Evolutionary conservation across 768 basidiomycete genomes (phyloP).

Genomic region (Boletus edulis): DNA sequence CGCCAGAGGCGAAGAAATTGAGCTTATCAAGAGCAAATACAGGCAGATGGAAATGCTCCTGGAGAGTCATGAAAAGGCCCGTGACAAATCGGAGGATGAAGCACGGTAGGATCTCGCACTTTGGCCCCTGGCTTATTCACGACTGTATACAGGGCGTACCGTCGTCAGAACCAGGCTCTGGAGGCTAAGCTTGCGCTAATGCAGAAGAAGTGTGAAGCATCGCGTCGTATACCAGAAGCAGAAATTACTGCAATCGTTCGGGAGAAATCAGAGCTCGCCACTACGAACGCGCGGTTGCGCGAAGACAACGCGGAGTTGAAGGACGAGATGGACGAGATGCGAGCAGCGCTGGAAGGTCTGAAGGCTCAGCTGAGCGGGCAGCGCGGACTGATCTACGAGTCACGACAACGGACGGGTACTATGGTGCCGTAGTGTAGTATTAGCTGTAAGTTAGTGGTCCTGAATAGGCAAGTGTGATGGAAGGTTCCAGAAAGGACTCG

Average conservation of each 20-base stretch:
- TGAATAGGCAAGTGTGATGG: conserved; percentile 30
- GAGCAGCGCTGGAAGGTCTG: conserved; percentile 67
- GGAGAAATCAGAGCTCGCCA: conserved; percentile 46
- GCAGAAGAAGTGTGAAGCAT: conserved; percentile 41
- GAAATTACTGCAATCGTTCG: conserved; percentile 45
- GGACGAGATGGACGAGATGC: conserved; percentile 63
- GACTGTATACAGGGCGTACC: conserved; percentile 42
- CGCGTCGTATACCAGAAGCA: conserved; percentile 33
- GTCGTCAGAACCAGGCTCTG: conserved; percentile 59
- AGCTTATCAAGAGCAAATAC: conserved; percentile 52
- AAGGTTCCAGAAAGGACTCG: conserved; percentile 35
- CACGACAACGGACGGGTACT: conserved; percentile 40
- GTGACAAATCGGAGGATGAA: conserved; percentile 52
- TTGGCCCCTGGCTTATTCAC: not conserved
- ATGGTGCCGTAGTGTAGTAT: not conserved
- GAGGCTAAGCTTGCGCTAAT: conserved; percentile 53
- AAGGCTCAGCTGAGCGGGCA: conserved; percentile 54
- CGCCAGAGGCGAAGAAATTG: conserved; percentile 57
- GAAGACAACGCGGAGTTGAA: conserved; percentile 56
- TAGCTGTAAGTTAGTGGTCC: not conserved
- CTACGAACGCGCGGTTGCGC: conserved; percentile 50
- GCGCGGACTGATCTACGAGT: conserved; percentile 44
- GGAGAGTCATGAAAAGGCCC: conserved; percentile 54
- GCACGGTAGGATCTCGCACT: conserved; percentile 46
- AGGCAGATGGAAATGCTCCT: conserved; percentile 66